phyloP scores from a whole-genome alignment of 306 rosid species.

The Quercus rubra region DNA sequence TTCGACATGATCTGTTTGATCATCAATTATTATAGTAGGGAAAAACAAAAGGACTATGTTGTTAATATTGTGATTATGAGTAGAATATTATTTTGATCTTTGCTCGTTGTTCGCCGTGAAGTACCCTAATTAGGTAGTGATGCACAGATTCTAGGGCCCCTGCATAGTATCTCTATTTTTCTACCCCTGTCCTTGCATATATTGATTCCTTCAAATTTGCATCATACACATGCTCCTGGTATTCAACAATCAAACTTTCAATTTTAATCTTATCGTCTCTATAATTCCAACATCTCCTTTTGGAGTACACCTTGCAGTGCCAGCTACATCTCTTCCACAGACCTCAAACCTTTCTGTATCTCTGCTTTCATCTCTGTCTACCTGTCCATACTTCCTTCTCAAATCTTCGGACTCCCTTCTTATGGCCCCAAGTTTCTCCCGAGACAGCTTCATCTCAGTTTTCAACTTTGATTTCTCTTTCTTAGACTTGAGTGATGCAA shows the following conservation, averaged over 20 bases:
- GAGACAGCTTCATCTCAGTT: constrained; percentile 27
- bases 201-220: constrained; percentile 35
- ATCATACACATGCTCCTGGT: too few relatives aligned
- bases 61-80: too few relatives aligned
- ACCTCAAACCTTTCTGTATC: constrained; percentile 23
- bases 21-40: too few relatives aligned
- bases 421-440: constrained; percentile 27
- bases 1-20: too few relatives aligned
- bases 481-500: constrained; percentile 39
- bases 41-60: too few relatives aligned
- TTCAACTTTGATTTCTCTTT: constrained; percentile 53
- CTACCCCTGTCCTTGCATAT: too few relatives aligned
- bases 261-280: constrained; percentile 25
- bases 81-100: too few relatives aligned
- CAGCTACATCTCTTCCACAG: constrained; percentile 27
- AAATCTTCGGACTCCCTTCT: constrained; percentile 38
- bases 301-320: too few relatives aligned
- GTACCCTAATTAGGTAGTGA: too few relatives aligned
- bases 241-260: background rate
- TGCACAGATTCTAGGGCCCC: too few relatives aligned
- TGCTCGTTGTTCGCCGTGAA: too few relatives aligned
- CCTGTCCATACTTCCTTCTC: constrained; percentile 18
- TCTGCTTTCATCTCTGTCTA: constrained; percentile 28
- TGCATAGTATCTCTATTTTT: too few relatives aligned
- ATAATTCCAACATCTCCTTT: constrained; percentile 22